These are phyloP conservation scores for Tolypocladium tundrense DNA, from an alignment of 2,329 filamentous ascomycete species.

Conservation along the genomic window DNA sequence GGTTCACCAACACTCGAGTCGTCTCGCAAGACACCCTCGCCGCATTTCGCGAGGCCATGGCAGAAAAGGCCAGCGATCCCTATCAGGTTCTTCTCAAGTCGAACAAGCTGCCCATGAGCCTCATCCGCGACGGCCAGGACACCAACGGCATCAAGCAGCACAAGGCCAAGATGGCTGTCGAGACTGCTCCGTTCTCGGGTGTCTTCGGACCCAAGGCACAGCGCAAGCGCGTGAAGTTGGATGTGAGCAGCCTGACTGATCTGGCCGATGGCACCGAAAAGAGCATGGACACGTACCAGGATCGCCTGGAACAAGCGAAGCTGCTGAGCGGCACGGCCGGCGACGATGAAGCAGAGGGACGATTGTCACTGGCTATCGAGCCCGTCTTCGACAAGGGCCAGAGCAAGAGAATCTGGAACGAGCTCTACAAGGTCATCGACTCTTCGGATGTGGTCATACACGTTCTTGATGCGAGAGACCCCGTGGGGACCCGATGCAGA, in stretches of 20 bases:
- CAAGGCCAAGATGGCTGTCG: constrained; percentile 85
- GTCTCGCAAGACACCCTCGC: constrained; percentile 83
- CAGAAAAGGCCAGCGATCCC: constrained; percentile 79
- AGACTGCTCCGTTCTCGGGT: constrained; percentile 74
- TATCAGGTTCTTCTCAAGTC: constrained; percentile 93
- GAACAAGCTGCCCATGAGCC: constrained; percentile 92
- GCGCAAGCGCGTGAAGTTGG: constrained; percentile 83
- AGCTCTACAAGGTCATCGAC: constrained; percentile 90
- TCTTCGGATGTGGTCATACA: constrained; percentile 96
- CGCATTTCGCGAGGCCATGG: constrained; percentile 84
- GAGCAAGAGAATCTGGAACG: constrained; percentile 94
- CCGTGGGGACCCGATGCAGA: constrained; percentile 78
- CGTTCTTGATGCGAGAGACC: constrained; percentile 81
- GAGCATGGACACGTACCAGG: constrained; percentile 72
- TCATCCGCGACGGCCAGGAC: constrained; percentile 72
- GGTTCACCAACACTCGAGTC: constrained; percentile 88
- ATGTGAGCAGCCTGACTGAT: constrained; percentile 70
- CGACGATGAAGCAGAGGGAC: constrained; percentile 39
- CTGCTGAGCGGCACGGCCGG: constrained; percentile 63
- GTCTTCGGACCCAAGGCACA: constrained; percentile 93
- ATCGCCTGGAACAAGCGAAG: constrained; percentile 68
- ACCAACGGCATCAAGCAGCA: constrained; percentile 84
- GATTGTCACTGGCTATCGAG: constrained; percentile 56
- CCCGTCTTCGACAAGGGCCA: constrained; percentile 92
- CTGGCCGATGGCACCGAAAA: constrained; percentile 70